phyloP scores from a whole-genome alignment of 257 asterid species.

The Penstemon barbatus region DNA sequence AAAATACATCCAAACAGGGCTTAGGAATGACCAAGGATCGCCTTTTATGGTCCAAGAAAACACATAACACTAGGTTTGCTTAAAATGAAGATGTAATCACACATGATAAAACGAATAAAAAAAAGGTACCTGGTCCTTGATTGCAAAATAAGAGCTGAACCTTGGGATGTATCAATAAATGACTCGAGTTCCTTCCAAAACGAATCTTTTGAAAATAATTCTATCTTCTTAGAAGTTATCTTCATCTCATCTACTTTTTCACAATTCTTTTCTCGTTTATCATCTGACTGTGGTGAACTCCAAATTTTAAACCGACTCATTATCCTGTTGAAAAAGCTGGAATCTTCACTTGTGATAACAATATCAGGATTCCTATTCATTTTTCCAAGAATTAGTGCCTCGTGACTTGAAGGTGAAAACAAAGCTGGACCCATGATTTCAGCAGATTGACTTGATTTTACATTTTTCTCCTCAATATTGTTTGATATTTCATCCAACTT shows the following conservation, averaged over 20 bases:
- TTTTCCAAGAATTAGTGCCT: conserved; percentile 27
- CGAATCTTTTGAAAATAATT: conserved; percentile 47
- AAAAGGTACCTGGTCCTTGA: conserved; percentile 65
- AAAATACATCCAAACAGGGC: too few species aligned
- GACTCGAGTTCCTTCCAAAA: conserved; percentile 70
- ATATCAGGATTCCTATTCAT: conserved; percentile 25
- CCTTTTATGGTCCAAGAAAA: neutral
- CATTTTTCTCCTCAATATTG: conserved; percentile 30
- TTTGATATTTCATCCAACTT: conserved; percentile 19
- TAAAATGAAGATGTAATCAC: conserved; percentile 7
- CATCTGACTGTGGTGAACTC: conserved; percentile 34
- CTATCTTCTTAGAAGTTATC: conserved; percentile 30
- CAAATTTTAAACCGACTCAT: neutral
- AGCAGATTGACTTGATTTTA: conserved; percentile 28
- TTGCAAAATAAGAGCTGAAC: conserved; percentile 44
- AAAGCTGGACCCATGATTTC: conserved; percentile 33
- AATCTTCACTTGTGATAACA: conserved; percentile 27
- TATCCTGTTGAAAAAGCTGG: conserved; percentile 20
- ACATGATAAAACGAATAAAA: neutral
- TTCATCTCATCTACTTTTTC: conserved; percentile 30
- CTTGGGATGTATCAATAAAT: conserved; percentile 50
- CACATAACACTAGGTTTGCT: too few species aligned
- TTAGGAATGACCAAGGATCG: neutral
- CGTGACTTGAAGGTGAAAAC: conserved; percentile 47
- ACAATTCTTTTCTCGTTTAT: conserved; percentile 30